A percentile compares a stretch with the other conserved stretches of the same genome.
Evolutionary conservation across 1,284 basidiomycete genomes (phyloP).

Genomic region (Puccinia sorghi): DNA sequence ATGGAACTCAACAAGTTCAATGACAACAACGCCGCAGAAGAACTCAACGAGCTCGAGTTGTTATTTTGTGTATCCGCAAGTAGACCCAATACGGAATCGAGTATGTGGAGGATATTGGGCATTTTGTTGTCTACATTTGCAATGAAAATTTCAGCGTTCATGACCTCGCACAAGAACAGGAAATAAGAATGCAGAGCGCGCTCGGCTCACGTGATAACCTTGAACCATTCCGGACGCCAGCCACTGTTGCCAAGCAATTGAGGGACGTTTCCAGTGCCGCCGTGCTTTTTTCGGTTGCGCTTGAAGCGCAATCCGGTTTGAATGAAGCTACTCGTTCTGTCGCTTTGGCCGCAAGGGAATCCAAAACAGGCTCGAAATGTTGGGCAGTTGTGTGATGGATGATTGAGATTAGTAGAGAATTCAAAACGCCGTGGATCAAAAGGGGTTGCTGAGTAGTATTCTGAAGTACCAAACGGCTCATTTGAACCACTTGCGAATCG

Average conservation of each 20-base stretch:
- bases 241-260: constrained; percentile 30
- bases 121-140: constrained; percentile 3
- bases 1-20: constrained; percentile 36
- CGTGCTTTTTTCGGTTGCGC: neutral
- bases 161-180: neutral
- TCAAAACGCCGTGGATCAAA: constrained; percentile 8
- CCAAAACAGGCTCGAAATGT: constrained; percentile 35
- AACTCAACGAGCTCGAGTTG: neutral
- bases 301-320: neutral
- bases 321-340: constrained; percentile 7
- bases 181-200: neutral
- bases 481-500: constrained; percentile 23
- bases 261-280: constrained; percentile 27
- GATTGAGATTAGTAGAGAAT: constrained; percentile 34
- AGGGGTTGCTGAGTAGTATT: neutral
- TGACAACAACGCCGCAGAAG: constrained; percentile 13
- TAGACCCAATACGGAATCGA: constrained; percentile 8
- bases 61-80: neutral
- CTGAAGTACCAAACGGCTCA: neutral
- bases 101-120: constrained; percentile 16
- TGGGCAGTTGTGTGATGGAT: constrained; percentile 40
- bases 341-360: constrained; percentile 11
- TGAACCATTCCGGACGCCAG: constrained; percentile 43
- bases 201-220: constrained; percentile 31
- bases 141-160: neutral